phyloP scores from a whole-genome alignment of 1,284 basidiomycete species.

The Prillingera fragicola region DNA sequence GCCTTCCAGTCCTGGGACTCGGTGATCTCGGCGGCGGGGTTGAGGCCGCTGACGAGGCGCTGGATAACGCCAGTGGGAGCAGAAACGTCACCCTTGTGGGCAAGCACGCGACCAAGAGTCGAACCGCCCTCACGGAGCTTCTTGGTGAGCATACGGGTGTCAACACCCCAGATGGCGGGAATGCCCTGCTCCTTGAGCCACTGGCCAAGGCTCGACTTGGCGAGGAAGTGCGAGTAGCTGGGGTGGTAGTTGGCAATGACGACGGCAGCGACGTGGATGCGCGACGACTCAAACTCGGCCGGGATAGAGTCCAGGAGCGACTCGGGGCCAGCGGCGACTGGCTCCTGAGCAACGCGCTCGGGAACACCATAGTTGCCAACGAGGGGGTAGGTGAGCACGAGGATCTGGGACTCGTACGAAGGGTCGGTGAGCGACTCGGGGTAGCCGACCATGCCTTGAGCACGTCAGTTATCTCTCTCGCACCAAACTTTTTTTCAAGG shows the following conservation, averaged over 20 bases:
- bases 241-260: slow-evolving; percentile 92
- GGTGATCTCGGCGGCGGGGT: slow-evolving; percentile 28
- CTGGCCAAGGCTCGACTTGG: slow-evolving; percentile 74
- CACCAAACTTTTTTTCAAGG: background rate
- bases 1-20: slow-evolving; percentile 62
- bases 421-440: slow-evolving; percentile 98
- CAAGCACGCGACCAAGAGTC: slow-evolving; percentile 79
- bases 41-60: slow-evolving; percentile 44
- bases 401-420: slow-evolving; percentile 96
- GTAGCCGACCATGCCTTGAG: slow-evolving; percentile 94
- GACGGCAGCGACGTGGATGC: slow-evolving; percentile 88
- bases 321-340: slow-evolving; percentile 36
- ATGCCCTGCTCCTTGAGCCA: slow-evolving; percentile 96
- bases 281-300: slow-evolving; percentile 82
- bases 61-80: slow-evolving; percentile 36
- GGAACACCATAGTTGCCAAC: slow-evolving; percentile 99
- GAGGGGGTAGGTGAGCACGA: slow-evolving; percentile 94
- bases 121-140: slow-evolving; percentile 90
- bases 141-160: slow-evolving; percentile 96
- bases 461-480: background rate
- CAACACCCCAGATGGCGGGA: slow-evolving; percentile 93
- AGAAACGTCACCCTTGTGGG: slow-evolving; percentile 50
- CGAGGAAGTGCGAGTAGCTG: slow-evolving; percentile 93
- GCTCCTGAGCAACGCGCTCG: slow-evolving; percentile 54
- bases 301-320: slow-evolving; percentile 60